A percentile compares a stretch with the other conserved stretches of the same genome.
Evolutionary conservation across 495 filamentous ascomycete species (phyloP).

Genomic region (Apodospora peruviana): DNA sequence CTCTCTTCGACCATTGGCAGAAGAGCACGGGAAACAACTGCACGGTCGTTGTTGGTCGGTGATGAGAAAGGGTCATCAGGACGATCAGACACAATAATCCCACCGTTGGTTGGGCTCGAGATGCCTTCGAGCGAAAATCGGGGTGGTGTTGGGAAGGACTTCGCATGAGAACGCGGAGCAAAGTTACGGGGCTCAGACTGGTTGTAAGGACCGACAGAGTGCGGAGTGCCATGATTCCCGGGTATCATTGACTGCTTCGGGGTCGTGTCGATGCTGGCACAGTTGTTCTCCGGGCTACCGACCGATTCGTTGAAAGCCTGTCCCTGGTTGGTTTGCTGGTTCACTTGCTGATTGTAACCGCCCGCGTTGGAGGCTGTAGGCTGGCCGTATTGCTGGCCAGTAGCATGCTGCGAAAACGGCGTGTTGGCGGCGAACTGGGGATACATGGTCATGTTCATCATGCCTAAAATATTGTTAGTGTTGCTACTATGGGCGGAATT

Average conservation of each 20-base stretch:
- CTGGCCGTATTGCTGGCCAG: neutral
- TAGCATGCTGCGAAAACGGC: neutral
- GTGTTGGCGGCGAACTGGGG: slow-evolving; percentile 4
- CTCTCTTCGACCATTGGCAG: neutral
- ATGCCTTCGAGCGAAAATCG: slow-evolving; percentile 3
- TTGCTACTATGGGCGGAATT: no score
- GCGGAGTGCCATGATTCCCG: neutral
- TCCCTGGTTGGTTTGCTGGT: neutral
- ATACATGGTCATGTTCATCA: neutral
- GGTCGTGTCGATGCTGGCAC: neutral
- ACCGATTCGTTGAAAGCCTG: neutral
- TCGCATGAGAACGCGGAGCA: slow-evolving; percentile 7
- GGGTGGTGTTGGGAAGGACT: slow-evolving; percentile 3
- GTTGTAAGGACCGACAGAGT: neutral
- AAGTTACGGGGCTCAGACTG: slow-evolving; percentile 23
- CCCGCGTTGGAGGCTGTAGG: no score
- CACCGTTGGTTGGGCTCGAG: neutral
- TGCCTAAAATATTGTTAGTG: no score
- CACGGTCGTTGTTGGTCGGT: neutral
- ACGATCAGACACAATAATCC: neutral
- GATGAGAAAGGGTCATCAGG: neutral
- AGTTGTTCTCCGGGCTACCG: neutral
- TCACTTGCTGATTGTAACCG: no score
- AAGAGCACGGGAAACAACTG: neutral
- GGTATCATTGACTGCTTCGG: neutral